A percentile compares a stretch with the other conserved stretches of the same genome.
These are phyloP conservation scores for Amanita molliuscula DNA, from an alignment of 768 basidiomycete genomes.

Conservation along the genomic window DNA sequence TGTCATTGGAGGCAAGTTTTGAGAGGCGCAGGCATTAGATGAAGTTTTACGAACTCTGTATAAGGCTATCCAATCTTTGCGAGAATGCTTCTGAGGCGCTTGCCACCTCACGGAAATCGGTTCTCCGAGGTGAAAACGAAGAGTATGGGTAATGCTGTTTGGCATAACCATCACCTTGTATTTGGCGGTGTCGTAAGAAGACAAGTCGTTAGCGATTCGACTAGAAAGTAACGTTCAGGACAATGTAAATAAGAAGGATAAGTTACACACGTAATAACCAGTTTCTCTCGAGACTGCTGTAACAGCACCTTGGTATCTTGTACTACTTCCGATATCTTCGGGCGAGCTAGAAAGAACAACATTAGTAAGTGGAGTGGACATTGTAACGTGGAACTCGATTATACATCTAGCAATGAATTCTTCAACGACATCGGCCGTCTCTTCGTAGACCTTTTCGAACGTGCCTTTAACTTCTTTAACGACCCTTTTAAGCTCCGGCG, in stretches of 20 bases:
- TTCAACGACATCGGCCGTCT: conserved; percentile 87
- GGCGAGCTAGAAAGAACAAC: conserved; percentile 48
- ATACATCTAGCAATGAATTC: conserved; percentile 88
- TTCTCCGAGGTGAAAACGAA: conserved; percentile 83
- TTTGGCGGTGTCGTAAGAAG: conserved; percentile 67
- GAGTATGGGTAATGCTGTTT: conserved; percentile 33
- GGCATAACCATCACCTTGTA: conserved; percentile 63
- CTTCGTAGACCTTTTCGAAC: conserved; percentile 92
- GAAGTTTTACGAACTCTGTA: conserved; percentile 46
- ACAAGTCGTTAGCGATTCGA: conserved; percentile 75
- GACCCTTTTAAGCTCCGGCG: conserved; percentile 66
- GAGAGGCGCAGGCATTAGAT: conserved; percentile 2
- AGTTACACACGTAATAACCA: conserved; percentile 78
- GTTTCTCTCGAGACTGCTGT: conserved; percentile 81
- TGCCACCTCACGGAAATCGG: conserved; percentile 81
- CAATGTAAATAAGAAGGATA: background rate
- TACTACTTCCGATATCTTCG: conserved; percentile 80
- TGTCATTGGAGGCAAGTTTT: conserved; percentile 17
- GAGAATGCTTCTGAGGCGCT: conserved; percentile 77
- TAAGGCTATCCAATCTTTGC: conserved; percentile 94
- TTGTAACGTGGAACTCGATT: conserved; percentile 16
- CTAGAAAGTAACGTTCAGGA: conserved; percentile 24
- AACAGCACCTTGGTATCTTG: conserved; percentile 88
- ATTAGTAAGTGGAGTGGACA: conserved; percentile 5
- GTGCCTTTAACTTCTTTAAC: conserved; percentile 89